A percentile compares a stretch with the other conserved stretches of the same genome.
Conservation (phyloP, 306 rosid species). For the Cucurbita moschata region DNA sequence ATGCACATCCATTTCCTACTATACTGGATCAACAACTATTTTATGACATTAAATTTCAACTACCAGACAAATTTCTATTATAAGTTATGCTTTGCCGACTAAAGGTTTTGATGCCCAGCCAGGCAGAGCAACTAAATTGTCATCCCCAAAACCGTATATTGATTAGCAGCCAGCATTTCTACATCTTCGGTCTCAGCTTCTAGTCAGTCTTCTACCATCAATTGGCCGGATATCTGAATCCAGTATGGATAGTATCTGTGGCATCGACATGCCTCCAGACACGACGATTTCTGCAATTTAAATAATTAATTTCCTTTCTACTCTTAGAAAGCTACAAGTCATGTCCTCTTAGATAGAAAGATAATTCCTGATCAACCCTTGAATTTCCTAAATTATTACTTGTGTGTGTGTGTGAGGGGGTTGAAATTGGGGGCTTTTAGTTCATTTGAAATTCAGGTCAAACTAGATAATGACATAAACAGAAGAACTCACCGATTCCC, state of each 20-base stretch:
- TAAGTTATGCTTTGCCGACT: slow-evolving; percentile 9
- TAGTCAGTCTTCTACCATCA: slow-evolving; percentile 30
- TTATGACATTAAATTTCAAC: slow-evolving; percentile 24
- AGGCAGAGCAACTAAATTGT: slow-evolving; percentile 5
- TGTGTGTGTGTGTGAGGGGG: background rate
- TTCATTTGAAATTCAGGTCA: background rate
- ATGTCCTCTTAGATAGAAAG: background rate
- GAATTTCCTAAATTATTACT: no score
- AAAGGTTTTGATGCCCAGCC: slow-evolving; percentile 6
- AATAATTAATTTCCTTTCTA: background rate
- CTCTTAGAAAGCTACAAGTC: background rate
- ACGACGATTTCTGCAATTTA: slow-evolving; percentile 70
- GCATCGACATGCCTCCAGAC: slow-evolving; percentile 97
- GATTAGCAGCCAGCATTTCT: slow-evolving; percentile 13
- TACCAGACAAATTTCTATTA: slow-evolving; percentile 5
- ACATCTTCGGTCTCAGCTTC: slow-evolving; percentile 32
- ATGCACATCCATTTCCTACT: background rate
- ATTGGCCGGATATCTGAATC: slow-evolving; percentile 34
- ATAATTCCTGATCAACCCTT: background rate
- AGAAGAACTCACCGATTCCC: slow-evolving; percentile 66
- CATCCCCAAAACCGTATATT: slow-evolving; percentile 6
- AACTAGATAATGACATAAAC: background rate
- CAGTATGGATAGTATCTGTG: slow-evolving; percentile 51
- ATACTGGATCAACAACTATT: background rate
- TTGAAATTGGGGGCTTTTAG: background rate